Evolutionary conservation across 176 grass and related monocot species (phyloP).

Genomic region (Avena eriantha): DNA sequence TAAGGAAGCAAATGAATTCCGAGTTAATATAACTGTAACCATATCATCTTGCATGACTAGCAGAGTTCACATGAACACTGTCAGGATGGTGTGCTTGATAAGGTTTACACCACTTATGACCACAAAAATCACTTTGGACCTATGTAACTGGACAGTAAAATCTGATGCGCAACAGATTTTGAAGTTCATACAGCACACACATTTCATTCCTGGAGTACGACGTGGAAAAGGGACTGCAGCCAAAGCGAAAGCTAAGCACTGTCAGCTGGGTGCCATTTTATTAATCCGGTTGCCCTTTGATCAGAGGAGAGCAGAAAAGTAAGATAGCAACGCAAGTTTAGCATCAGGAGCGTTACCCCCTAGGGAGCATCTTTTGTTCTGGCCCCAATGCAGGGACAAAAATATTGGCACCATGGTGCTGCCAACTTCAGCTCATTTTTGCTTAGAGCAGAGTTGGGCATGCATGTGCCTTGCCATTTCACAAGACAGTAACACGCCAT

Average conservation of each 20-base stretch:
- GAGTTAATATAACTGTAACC: background rate
- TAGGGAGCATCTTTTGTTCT: background rate
- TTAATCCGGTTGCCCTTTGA: conserved; percentile 37
- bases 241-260: background rate
- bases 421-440: conserved; percentile 35
- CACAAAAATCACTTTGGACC: too few relatives aligned
- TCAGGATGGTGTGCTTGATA: background rate
- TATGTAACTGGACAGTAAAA: background rate
- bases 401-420: conserved; percentile 39
- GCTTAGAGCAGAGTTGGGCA: conserved; percentile 40
- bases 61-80: background rate
- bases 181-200: background rate
- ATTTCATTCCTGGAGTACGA: background rate
- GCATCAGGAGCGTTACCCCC: conserved; percentile 7
- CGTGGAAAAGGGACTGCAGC: background rate
- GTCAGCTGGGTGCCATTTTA: conserved; percentile 34
- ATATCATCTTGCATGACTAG: background rate
- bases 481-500: background rate
- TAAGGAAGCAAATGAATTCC: background rate
- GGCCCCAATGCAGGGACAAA: background rate
- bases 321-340: conserved; percentile 46
- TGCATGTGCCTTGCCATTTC: conserved; percentile 43
- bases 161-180: background rate
- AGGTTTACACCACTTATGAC: conserved; percentile 1
- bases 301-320: conserved; percentile 30